Base-by-base conservation (phyloP, 2,329 filamentous ascomycete species). In the Leptoxyphium fumago region DNA sequence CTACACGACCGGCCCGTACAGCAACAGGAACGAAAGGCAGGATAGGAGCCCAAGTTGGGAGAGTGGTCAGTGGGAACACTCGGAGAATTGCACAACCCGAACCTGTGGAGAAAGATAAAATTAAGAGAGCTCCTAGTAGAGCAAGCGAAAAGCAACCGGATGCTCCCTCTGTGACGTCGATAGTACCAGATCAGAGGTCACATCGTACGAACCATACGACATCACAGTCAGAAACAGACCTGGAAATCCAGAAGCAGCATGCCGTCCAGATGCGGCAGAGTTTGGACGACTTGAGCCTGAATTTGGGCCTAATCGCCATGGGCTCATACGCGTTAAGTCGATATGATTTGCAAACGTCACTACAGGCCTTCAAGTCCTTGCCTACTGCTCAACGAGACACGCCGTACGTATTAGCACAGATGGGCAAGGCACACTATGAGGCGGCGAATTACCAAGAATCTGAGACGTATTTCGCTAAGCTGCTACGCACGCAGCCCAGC, bases 341-440 rank as follows among this genome's bases (percentile, higher is more conserved):
- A 41, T 98, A 86, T 59, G 80, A 82, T 53, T 85, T 84, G 51
- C 69, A 76, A 17, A 80, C 91, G 47, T 84, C 91, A 2, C 67
- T 95, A 40, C 75, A 83, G 48, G 72, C 78, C 2, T 87, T 89
- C 59, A 73, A 73, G 47, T 73, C 77, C 0, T 68, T 98, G 15
- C 80, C 85, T 1, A 68, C 75, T 28, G 66, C 71, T 5, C 89
- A 96, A 55, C 79, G 85, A 53, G 87, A 94, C 49, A 94, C 89
- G 1, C 85, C 91, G 1, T 96, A 87, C 84, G 86, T 95, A 11
- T 72, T 95, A 45, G 81, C 87, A 5, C 86, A 94, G 57, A 81
- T 96, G 58, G 93, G 87, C 7, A 83, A 85, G 52, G 86, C 88
- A 14, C 78, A 93, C 58, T 94, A 94, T 60, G 91, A 98, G 66